Base-by-base conservation (phyloP, 495 filamentous ascomycete genomes). In the Xylaria cubensis region DNA sequence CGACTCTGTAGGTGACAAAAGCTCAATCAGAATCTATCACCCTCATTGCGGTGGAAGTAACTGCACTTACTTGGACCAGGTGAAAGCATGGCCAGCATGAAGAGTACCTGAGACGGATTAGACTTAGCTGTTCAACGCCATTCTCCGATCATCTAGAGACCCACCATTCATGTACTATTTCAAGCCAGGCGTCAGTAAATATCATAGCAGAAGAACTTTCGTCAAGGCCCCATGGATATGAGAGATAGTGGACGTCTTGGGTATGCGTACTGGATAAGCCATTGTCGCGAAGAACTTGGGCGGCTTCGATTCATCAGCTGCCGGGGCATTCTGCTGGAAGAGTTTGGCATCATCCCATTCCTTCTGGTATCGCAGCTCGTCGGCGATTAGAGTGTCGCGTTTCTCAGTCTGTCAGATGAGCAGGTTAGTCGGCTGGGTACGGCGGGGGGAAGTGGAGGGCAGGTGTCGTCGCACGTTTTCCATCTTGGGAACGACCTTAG, bases 281-380 rank as follows among this genome's bases (percentile, higher is more conserved):
- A 98, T 95, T 50, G 92, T 94, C 69, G 91, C 95, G 75, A 97
- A 95, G 84, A 92, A 97, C 85, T 98, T 98, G 75, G 95, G 95
- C 42, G 82, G 75, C 80, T 91, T 91, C 56, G 94, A 93, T 48
- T 92, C 86, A 74, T 97, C 94, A 44, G 86, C 84, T 34, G 87
- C 87, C 13, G 95, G 95, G 8, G 95, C 94, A 82, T 97, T 85
- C 73, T 90, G 86, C 80, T 98, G 87, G 89, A 98, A 98, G 66
- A 97, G 82, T 67, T 87, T 84, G 71, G 90, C 84, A 42, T 93
- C 87, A 77, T 90, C 89, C 96, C 96, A 98, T 88, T 88, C 84
- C 74, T 86, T 82, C 83, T 98, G 96, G 83, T 96, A 98, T 82
- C 92, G 94, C 86, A 96, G 96, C 84, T 99, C 96, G 72, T 92